Base-by-base conservation (phyloP, 2,329 filamentous ascomycete species). In the Grosmannia clavigera region DNA sequence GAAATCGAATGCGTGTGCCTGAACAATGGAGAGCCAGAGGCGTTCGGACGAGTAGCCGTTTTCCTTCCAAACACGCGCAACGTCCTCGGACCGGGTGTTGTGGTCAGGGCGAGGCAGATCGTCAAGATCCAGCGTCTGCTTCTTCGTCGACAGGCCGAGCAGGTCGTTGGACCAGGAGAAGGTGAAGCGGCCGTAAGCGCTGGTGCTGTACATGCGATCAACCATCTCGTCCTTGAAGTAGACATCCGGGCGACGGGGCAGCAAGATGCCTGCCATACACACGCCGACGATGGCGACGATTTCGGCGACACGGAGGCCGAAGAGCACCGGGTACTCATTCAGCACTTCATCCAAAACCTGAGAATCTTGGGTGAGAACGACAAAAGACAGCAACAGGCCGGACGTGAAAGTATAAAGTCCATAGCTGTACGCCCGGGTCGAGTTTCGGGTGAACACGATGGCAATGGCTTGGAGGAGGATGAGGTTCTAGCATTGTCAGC, bases 221-320 rank as follows among this genome's bases (percentile, higher is more conserved):
- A 92, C 84, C 3, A 76, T 68, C 55, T 77, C 74, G 31, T 76
- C 83, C 48, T 84, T 63, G 66, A 78, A 74, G 67, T 78, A 88
- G 22, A 91, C 83, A 58, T 84, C 76, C 3, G 88, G 88, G 12
- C 88, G 78, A 52, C 88, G 79, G 4, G 85, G 86, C 16, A 90
- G 73, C 1, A 78, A 76, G 14, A 86, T 63, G 64, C 78, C 79
- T 19, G 75, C 71, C 53, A 80, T 64, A 16, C 73, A 70, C 22
- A 82, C 70, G n/a, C 71, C 66, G n/a, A 82, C 35, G 16, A 74
- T 69, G 12, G 74, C 68, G 10, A 68, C 70, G 25, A 82, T 67
- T 60, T 83, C 80, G 2, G 73, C 70, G 1, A 76, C 68, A 40
- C 82, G 76, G 16, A 85, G 71, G 1, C 71, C 69, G 33, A 80